Base-by-base conservation (phyloP, 2,329 filamentous ascomycete species). In the Ophiobolus disseminans region DNA sequence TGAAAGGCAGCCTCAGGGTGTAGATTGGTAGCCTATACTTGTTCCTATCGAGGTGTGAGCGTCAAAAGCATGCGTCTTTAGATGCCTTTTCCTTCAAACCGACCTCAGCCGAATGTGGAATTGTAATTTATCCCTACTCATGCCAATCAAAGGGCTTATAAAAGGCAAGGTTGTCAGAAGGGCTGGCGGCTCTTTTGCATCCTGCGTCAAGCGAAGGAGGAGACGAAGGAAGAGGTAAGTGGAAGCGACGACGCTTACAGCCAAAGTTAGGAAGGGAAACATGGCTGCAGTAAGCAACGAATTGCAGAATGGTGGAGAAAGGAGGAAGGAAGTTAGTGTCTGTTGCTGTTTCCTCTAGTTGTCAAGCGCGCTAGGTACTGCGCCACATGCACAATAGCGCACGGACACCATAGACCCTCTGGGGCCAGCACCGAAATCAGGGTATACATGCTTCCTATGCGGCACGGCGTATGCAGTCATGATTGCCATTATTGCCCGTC, bases 221-320 rank as follows among this genome's bases (percentile, higher is more conserved):
- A 42, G 21, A 21, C 21, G 40, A 35, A 42, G 17, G 39, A 41
- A 41, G 2, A 41, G 39, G 28, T 32, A 41, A 31, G 39, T 41
- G 17, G 39, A 41, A 9, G 39, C 39, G 28, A 41, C 16, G 26
- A 13, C 13, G 25, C 39, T 23, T 32, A 13, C 28, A 23, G 23
- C 16, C 39, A 41, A 41, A 19, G 28, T 16, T 7, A 13, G 17
- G 39, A 41, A 28, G 17, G 17, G 19, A 17, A 32, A n/a, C 39
- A 41, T 41, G 17, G 17, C 39, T 32, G 7, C 25, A n/a, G n/a
- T n/a, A n/a, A n/a, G n/a, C n/a, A n/a, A n/a, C n/a, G 9, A 28
- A 28, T 28, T 28, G 9, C 25, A 28, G 2, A 5, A 5, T 10
- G n/a, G 25, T 9, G n/a, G 25, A 28, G 3, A 28, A 28, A 28